These are phyloP conservation scores for Plenodomus biglobosus DNA, from an alignment of 2,329 filamentous ascomycete genomes.

Conservation along the genomic window DNA sequence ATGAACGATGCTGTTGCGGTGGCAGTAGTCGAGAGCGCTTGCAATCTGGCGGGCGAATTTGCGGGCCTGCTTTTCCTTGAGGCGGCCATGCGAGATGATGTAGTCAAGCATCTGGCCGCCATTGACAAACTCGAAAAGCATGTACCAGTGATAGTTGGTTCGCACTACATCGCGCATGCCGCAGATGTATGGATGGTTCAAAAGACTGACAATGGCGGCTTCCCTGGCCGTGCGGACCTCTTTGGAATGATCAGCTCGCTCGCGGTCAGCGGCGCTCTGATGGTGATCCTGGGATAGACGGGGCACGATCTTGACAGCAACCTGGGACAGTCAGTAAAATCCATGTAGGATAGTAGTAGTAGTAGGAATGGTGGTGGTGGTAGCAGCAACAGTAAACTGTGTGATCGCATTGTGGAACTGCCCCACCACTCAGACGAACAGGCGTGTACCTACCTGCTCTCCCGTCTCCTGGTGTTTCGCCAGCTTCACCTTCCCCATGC, in stretches of 20 bases:
- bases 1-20: slow-evolving; percentile 97
- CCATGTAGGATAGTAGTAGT: too few relatives aligned
- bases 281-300: slow-evolving; percentile 86
- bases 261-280: slow-evolving; percentile 69
- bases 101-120: slow-evolving; percentile 99
- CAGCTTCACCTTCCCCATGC: slow-evolving; percentile 98
- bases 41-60: slow-evolving; percentile 98
- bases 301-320: slow-evolving; percentile 96
- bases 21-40: slow-evolving; percentile 94
- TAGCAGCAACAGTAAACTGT: too few relatives aligned
- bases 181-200: slow-evolving; percentile 95
- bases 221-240: slow-evolving; percentile 93
- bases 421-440: not conserved
- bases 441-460: slow-evolving; percentile 69
- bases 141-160: slow-evolving; percentile 99
- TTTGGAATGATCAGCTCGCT: slow-evolving; percentile 92
- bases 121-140: slow-evolving; percentile 99
- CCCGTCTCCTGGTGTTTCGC: slow-evolving; percentile 86
- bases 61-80: slow-evolving; percentile 97
- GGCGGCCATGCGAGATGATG: slow-evolving; percentile 94
- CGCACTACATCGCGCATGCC: slow-evolving; percentile 92
- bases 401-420: not conserved
- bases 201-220: slow-evolving; percentile 90
- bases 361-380: too few relatives aligned
- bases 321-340: slow-evolving; percentile 53